A percentile compares a stretch with the other conserved stretches of the same genome.
phyloP scores from a whole-genome alignment of 2,329 filamentous ascomycete genomes.

The Mycosphaerella arachidis region DNA sequence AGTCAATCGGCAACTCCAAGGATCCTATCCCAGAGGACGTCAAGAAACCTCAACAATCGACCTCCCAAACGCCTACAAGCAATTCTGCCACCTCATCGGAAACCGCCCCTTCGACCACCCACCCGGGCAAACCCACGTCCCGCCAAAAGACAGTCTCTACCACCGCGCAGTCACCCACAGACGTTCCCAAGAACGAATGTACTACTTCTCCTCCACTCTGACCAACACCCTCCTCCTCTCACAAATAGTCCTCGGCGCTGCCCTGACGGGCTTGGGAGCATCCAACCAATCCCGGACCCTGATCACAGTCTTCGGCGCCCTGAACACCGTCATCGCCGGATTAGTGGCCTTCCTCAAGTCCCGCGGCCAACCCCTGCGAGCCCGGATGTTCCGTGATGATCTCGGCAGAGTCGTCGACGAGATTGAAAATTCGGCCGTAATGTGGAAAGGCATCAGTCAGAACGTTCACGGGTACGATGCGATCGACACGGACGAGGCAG shows the following conservation, averaged over 20 bases:
- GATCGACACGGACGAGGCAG: conserved; percentile 41
- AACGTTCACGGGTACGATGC: conserved; percentile 44
- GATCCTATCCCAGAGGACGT: not conserved
- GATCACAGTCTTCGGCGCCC: conserved; percentile 39
- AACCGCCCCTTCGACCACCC: conserved; percentile 32
- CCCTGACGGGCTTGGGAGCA: conserved; percentile 38
- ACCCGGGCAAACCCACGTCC: conserved; percentile 17
- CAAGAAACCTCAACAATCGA: conserved; percentile 1
- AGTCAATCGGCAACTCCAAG: not conserved
- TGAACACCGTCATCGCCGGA: conserved; percentile 41
- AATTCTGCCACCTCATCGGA: conserved; percentile 38
- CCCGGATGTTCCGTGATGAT: conserved; percentile 40
- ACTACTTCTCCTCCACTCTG: conserved; percentile 35
- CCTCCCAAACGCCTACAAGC: conserved; percentile 28
- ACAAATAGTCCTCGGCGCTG: conserved; percentile 39
- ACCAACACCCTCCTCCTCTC: conserved; percentile 37
- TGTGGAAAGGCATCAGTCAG: conserved; percentile 43
- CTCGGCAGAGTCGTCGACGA: conserved; percentile 39
- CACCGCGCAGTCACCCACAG: conserved; percentile 33
- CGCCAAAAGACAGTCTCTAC: conserved; percentile 34
- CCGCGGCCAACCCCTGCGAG: conserved; percentile 39
- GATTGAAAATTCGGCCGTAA: conserved; percentile 40
- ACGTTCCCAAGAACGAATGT: conserved; percentile 32
- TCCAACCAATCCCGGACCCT: conserved; percentile 33
- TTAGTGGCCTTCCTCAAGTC: conserved; percentile 39